These are phyloP conservation scores for Zopfia rhizophila DNA, from an alignment of 2,329 filamentous ascomycete genomes.

Conservation along the genomic window DNA sequence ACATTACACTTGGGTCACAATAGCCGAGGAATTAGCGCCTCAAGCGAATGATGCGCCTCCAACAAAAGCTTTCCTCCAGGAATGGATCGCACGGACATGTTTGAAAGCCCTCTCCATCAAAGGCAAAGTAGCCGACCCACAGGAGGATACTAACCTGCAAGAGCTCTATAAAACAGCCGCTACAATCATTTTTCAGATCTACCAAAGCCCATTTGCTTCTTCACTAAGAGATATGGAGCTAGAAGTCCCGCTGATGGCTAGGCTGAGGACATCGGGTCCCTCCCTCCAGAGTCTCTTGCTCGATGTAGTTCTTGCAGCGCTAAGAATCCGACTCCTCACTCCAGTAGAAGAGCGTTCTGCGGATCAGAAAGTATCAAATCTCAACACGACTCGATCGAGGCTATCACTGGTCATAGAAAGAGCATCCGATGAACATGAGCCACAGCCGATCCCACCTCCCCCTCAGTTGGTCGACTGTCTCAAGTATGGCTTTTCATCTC, in stretches of 20 bases:
- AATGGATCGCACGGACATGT: constrained; percentile 74
- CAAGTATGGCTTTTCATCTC: constrained; percentile 80
- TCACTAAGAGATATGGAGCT: constrained; percentile 72
- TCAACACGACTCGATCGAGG: constrained; percentile 34
- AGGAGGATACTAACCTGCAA: constrained; percentile 60
- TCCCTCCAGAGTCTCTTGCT: constrained; percentile 82
- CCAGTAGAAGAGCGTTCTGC: constrained; percentile 28
- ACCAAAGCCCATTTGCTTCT: constrained; percentile 70
- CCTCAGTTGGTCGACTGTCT: constrained; percentile 85
- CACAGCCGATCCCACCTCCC: constrained; percentile 63
- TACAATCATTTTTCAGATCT: constrained; percentile 71
- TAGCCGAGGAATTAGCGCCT: constrained; percentile 71
- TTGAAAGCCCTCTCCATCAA: constrained; percentile 68
- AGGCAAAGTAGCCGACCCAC: constrained; percentile 42
- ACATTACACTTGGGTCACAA: constrained; percentile 74
- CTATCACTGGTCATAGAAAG: constrained; percentile 42
- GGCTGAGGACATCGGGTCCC: constrained; percentile 66
- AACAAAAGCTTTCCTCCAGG: constrained; percentile 66
- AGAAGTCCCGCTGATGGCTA: constrained; percentile 75
- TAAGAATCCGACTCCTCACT: constrained; percentile 67
- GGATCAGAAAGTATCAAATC: constrained; percentile 32
- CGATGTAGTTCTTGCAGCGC: constrained; percentile 77
- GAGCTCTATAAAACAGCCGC: constrained; percentile 78
- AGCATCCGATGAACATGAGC: constrained; percentile 41
- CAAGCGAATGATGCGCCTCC: constrained; percentile 59